phyloP scores from a whole-genome alignment of 2,329 filamentous ascomycete species.

The Elsinoe ampelina region DNA sequence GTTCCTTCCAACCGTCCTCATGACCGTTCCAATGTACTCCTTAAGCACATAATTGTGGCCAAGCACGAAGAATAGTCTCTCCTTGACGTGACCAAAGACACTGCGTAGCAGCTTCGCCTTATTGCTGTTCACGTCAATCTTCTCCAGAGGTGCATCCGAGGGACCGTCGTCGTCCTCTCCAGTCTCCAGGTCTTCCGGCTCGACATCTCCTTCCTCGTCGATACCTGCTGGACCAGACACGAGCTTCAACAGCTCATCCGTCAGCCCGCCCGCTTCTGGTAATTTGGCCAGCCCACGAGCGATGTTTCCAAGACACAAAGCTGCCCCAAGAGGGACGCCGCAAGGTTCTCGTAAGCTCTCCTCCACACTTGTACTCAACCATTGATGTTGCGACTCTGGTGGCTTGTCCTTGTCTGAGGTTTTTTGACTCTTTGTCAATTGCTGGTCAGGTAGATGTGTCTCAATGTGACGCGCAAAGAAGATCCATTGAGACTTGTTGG shows the following conservation, averaged over 20 bases:
- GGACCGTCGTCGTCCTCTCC: slow-evolving; percentile 36
- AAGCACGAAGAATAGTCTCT: slow-evolving; percentile 59
- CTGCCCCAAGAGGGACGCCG: slow-evolving; percentile 68
- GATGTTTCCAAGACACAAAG: slow-evolving; percentile 69
- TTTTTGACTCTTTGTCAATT: slow-evolving; percentile 19
- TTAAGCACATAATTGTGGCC: slow-evolving; percentile 50
- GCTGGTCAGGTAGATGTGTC: slow-evolving; percentile 51
- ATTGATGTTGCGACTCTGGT: slow-evolving; percentile 9
- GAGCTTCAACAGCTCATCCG: slow-evolving; percentile 11
- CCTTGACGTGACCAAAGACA: slow-evolving; percentile 57
- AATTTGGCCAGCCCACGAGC: slow-evolving; percentile 41
- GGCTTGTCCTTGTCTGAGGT: slow-evolving; percentile 26
- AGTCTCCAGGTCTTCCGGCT: not conserved
- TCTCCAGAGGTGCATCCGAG: not conserved
- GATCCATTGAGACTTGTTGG: slow-evolving; percentile 16
- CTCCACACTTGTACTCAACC: slow-evolving; percentile 10
- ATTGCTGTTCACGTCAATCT: not conserved
- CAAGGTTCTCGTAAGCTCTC: slow-evolving; percentile 46
- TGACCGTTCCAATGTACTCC: slow-evolving; percentile 25
- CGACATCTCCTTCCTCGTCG: slow-evolving; percentile 38
- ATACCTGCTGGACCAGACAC: slow-evolving; percentile 53
- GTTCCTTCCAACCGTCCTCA: slow-evolving; percentile 11
- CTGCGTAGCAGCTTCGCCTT: slow-evolving; percentile 46
- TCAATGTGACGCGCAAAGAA: slow-evolving; percentile 49
- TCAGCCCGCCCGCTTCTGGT: slow-evolving; percentile 21